Evolutionary conservation across 108 stramenopile genomes (phyloP), one percentile per base, ranked within the genome.

Genomic region (Pseudonitzschia delicatissima): DNA sequence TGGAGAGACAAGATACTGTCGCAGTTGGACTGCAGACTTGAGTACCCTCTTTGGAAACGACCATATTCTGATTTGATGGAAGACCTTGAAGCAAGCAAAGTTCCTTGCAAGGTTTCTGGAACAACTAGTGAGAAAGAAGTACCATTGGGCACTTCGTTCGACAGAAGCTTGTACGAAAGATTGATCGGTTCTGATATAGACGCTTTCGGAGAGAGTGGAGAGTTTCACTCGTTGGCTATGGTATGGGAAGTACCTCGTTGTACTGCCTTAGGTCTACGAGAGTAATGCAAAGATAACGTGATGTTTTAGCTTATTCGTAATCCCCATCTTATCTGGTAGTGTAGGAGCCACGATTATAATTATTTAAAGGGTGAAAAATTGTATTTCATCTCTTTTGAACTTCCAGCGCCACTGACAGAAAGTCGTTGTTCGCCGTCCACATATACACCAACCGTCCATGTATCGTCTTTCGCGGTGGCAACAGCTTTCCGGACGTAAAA

Each of bases 151-250:
- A 72, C 60, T 32, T 1, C 64, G 7, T 94, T 83, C 63, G 53
- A 62, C 26, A 67, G 68, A 63, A 42, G 70, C 17, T 72, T 94
- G 0, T 66, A 62, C 36, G 35, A 78, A 32, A 39, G 26, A 21
- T 21, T 80, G 8, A 44, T 52, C 17, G 50, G 69, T 26, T 53
- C 45, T n/a, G 52, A 21, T 8, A 67, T 85, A 20, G 93, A 94
- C 72, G 80, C 69, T 11, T 94, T 94, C 79, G 93, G 93, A 13
- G 93, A 94, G 45, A 59, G 77, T 68, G 93, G 93, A 39, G 93
- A 94, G 72, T 94, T 91, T 67, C 93, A 94, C 71, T 80, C 90
- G 15, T 45, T 88, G 28, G 93, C 83, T 20, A 75, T 84, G 66
- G 91, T 93, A 8, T 93, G 88, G 87, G 71, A 77, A 20, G 77